These are phyloP conservation scores for Wickerhamomyces sydowiorum DNA, from an alignment of 805 yeast species.

Conservation along the genomic window DNA sequence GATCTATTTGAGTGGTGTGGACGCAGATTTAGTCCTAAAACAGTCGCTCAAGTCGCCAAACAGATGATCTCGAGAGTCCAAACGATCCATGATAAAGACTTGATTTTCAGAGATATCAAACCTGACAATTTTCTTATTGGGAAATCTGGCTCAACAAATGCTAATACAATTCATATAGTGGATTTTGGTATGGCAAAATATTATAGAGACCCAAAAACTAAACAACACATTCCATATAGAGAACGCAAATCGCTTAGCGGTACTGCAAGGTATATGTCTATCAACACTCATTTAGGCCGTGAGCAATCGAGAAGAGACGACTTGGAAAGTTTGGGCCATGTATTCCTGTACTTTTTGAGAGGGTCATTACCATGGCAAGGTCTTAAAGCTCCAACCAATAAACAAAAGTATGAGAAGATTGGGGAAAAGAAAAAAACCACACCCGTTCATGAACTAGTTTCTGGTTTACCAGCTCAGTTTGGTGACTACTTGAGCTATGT, in stretches of 20 bases:
- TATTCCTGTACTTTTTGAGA: slow-evolving; percentile 87
- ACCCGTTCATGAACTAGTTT: slow-evolving; percentile 76
- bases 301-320: slow-evolving; percentile 97
- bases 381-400: slow-evolving; percentile 94
- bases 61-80: slow-evolving; percentile 91
- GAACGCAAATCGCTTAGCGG: slow-evolving; percentile 95
- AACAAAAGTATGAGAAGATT: slow-evolving; percentile 94
- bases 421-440: slow-evolving; percentile 95
- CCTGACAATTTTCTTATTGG: slow-evolving; percentile 97
- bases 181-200: slow-evolving; percentile 99
- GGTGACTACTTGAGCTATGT: slow-evolving; percentile 88
- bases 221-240: slow-evolving; percentile 92
- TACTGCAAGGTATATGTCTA: slow-evolving; percentile 98
- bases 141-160: slow-evolving; percentile 76
- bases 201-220: slow-evolving; percentile 93
- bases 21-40: slow-evolving; percentile 77
- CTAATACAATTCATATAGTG: slow-evolving; percentile 80
- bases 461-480: slow-evolving; percentile 71
- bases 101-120: slow-evolving; percentile 94
- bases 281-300: slow-evolving; percentile 94
- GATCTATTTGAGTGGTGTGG: slow-evolving; percentile 99
- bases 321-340: slow-evolving; percentile 94
- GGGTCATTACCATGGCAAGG: slow-evolving; percentile 99
- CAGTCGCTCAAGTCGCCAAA: slow-evolving; percentile 89
- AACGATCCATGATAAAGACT: slow-evolving; percentile 80